These are phyloP conservation scores for Liriodendron chinense DNA, from an alignment of 164 flowering plant genomes.

Conservation along the genomic window DNA sequence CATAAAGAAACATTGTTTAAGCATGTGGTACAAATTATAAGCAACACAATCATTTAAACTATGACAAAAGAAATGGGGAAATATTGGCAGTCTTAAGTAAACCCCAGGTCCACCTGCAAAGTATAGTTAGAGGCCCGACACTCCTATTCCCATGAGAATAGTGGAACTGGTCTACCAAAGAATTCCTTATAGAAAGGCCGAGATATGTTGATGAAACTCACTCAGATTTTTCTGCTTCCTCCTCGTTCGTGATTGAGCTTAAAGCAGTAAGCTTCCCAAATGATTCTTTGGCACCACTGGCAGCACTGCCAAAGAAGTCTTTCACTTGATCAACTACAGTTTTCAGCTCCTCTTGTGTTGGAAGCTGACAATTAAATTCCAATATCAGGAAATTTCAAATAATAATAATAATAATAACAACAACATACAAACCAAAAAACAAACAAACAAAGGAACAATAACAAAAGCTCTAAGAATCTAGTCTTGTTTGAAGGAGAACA, in stretches of 20 bases:
- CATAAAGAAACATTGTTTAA: neutral
- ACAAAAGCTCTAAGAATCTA: neutral
- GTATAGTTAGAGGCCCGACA: too few species aligned
- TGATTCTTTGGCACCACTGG: constrained; percentile 66
- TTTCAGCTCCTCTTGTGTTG: constrained; percentile 65
- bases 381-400: neutral
- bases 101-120: too few species aligned
- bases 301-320: constrained; percentile 74
- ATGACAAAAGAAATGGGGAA: neutral
- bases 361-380: constrained; percentile 56
- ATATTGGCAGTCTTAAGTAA: too few species aligned
- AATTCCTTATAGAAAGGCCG: neutral
- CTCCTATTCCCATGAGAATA: too few species aligned
- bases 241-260: constrained; percentile 36
- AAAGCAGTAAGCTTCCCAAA: constrained; percentile 79
- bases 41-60: neutral
- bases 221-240: constrained; percentile 50
- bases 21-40: neutral
- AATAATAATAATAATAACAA: neutral
- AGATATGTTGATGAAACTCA: constrained; percentile 34
- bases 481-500: neutral
- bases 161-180: too few species aligned
- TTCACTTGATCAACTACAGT: constrained; percentile 86
- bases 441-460: neutral
- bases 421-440: neutral